Percentiles rank a stretch among this genome's conserved stretches.
phyloP scores from a whole-genome alignment of 1,284 basidiomycete species.

The Ustilago xerochloae region DNA sequence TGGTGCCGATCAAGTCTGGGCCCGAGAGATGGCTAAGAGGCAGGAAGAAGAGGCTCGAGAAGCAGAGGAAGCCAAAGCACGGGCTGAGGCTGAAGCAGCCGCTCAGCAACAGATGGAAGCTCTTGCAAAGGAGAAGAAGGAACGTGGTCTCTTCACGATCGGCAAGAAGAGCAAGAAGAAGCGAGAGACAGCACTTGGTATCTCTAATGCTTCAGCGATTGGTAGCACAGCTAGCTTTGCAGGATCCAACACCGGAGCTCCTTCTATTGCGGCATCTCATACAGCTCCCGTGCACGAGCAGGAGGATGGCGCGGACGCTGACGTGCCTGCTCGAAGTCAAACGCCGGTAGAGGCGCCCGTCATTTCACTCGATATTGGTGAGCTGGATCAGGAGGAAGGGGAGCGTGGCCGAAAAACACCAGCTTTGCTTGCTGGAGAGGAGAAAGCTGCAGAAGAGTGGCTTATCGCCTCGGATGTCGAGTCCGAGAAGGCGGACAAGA shows the following conservation, averaged over 20 bases:
- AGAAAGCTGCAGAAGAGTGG: slow-evolving; percentile 46
- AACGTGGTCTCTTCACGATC: slow-evolving; percentile 21
- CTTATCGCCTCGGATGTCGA: slow-evolving; percentile 44
- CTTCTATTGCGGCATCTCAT: slow-evolving; percentile 4
- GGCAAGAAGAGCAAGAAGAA: slow-evolving; percentile 40
- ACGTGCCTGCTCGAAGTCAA: slow-evolving; percentile 4
- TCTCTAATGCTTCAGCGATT: slow-evolving; percentile 14
- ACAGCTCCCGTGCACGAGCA: slow-evolving; percentile 5
- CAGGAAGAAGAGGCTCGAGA: slow-evolving; percentile 53
- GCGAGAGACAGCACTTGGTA: slow-evolving; percentile 8
- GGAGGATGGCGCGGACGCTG: slow-evolving; percentile 1
- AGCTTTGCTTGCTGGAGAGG: slow-evolving; percentile 25
- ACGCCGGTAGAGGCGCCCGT: slow-evolving; percentile 47
- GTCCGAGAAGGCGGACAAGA: slow-evolving; percentile 10
- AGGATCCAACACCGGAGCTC: slow-evolving; percentile 10
- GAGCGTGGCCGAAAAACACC: slow-evolving; percentile 16
- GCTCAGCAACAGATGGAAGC: slow-evolving; percentile 15
- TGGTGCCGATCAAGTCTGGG: slow-evolving; percentile 54
- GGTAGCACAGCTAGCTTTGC: slow-evolving; percentile 27
- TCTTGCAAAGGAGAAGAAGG: slow-evolving; percentile 36
- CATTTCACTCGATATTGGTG: slow-evolving; percentile 41
- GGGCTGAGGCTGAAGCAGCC: slow-evolving; percentile 26
- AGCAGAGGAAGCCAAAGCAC: slow-evolving; percentile 22
- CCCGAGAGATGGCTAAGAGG: slow-evolving; percentile 57
- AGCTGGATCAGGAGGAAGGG: slow-evolving; percentile 4